Evolutionary conservation across 345 rosid genomes (phyloP).

Genomic region (Sisymbrium altissimum): DNA sequence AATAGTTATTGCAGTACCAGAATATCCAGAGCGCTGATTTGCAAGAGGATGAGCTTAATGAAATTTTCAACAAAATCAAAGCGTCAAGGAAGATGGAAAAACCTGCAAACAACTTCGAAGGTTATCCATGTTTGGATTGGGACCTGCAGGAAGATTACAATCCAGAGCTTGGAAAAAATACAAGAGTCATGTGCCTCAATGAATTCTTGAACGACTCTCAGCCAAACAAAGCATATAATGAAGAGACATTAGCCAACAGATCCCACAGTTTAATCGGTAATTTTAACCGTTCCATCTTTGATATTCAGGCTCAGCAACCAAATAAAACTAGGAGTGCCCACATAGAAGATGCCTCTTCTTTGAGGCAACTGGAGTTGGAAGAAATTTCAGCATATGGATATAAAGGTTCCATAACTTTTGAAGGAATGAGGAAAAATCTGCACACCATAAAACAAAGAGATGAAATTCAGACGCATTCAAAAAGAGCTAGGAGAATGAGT

Average conservation of each 20-base stretch:
- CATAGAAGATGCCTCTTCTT: conserved; percentile 29
- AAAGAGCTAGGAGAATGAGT: conserved; percentile 38
- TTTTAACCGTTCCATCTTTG: conserved; percentile 43
- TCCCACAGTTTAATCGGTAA: conserved; percentile 35
- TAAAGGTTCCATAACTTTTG: conserved; percentile 34
- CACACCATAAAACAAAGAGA: conserved; percentile 13
- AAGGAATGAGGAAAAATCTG: conserved; percentile 32
- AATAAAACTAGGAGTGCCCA: conserved; percentile 13
- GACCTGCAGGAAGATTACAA: conserved; percentile 21
- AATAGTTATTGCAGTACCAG: conserved; percentile 40
- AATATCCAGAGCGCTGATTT: conserved; percentile 45
- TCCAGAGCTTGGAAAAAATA: conserved; percentile 24
- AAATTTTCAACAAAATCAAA: conserved; percentile 28
- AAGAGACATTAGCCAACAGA: conserved; percentile 30
- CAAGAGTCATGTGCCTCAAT: conserved; percentile 44
- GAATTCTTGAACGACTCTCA: conserved; percentile 61
- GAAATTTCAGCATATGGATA: conserved; percentile 41
- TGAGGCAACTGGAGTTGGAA: conserved; percentile 29
- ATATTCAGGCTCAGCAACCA: conserved; percentile 35
- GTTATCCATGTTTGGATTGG: conserved; percentile 22
- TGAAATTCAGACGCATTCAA: conserved; percentile 1
- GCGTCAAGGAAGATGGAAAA: conserved; percentile 25
- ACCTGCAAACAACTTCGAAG: background rate
- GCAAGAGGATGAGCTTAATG: conserved; percentile 24
- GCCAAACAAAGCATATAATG: conserved; percentile 27